Evolutionary conservation across 257 asterid genomes (phyloP).

Genomic region (Plantago ovata): DNA sequence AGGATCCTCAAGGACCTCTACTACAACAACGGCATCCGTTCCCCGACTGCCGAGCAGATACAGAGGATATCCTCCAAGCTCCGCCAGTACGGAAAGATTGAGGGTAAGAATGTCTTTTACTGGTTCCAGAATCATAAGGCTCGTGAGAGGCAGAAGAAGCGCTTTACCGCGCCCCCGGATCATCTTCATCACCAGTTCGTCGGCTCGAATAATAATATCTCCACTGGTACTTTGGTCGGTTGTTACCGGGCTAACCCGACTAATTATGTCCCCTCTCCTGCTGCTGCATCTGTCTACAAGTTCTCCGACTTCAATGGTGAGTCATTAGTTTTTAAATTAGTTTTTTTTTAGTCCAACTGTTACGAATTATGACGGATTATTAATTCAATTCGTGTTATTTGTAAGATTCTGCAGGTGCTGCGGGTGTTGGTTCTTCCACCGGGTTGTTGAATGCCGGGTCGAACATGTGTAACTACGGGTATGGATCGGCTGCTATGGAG

Average conservation of each 20-base stretch:
- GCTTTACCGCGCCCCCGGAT: slow-evolving; percentile 43
- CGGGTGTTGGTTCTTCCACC: slow-evolving; percentile 50
- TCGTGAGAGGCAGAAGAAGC: slow-evolving; percentile 91
- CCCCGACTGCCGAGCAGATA: slow-evolving; percentile 93
- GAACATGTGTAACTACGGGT: slow-evolving; percentile 41
- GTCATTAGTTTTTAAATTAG: background rate
- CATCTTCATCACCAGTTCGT: no score
- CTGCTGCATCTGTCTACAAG: slow-evolving; percentile 30
- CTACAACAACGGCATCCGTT: slow-evolving; percentile 92
- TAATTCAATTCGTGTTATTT: background rate
- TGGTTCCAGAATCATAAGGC: slow-evolving; percentile 99
- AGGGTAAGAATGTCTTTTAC: slow-evolving; percentile 93
- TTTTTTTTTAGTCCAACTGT: background rate
- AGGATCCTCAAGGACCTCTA: slow-evolving; percentile 89
- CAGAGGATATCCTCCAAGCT: slow-evolving; percentile 88
- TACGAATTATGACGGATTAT: no score
- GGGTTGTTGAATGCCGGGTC: slow-evolving; percentile 31
- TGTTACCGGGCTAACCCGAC: no score
- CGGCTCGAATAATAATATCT: no score
- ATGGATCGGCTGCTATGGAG: slow-evolving; percentile 81
- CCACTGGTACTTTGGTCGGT: no score
- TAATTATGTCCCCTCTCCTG: no score
- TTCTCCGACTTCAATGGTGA: slow-evolving; percentile 22
- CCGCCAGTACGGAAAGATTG: slow-evolving; percentile 94
- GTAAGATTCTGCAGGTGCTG: slow-evolving; percentile 41